Conservation (phyloP, 176 grass and related monocot genomes). For the Rhynchospora tenuis region DNA sequence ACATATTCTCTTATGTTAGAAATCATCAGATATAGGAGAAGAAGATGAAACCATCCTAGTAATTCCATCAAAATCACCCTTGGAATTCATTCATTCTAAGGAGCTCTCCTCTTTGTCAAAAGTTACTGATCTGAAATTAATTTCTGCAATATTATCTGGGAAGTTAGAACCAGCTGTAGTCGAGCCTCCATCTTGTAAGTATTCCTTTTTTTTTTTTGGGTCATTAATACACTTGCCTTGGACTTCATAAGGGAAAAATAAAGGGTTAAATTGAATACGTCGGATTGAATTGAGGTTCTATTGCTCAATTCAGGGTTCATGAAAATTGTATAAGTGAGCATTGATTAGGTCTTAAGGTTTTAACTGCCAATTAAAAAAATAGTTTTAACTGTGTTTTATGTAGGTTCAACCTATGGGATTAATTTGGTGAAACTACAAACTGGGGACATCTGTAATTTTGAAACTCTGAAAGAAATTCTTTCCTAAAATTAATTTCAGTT, state of each 20-base stretch:
- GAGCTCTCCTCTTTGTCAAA: conserved; percentile 60
- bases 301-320: not conserved
- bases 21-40: conserved; percentile 48
- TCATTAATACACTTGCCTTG: not conserved
- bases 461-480: not conserved
- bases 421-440: not conserved
- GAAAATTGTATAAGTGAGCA: not conserved
- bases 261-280: not conserved
- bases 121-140: conserved; percentile 72
- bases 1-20: conserved; percentile 38
- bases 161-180: conserved; percentile 61
- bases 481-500: conserved; percentile 34
- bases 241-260: not conserved
- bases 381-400: not conserved
- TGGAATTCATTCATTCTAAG: conserved; percentile 63
- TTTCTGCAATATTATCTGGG: conserved; percentile 71
- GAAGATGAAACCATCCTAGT: conserved; percentile 66
- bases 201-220: conserved; percentile 3
- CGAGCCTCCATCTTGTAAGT: conserved; percentile 88
- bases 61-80: conserved; percentile 56
- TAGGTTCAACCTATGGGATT: not conserved
- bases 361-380: not conserved
- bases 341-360: not conserved
- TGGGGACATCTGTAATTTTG: not conserved
- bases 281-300: not conserved